These are phyloP conservation scores for Hyaloperonospora brassicae DNA, from an alignment of 352 stramenopile genomes.

Conservation along the genomic window DNA sequence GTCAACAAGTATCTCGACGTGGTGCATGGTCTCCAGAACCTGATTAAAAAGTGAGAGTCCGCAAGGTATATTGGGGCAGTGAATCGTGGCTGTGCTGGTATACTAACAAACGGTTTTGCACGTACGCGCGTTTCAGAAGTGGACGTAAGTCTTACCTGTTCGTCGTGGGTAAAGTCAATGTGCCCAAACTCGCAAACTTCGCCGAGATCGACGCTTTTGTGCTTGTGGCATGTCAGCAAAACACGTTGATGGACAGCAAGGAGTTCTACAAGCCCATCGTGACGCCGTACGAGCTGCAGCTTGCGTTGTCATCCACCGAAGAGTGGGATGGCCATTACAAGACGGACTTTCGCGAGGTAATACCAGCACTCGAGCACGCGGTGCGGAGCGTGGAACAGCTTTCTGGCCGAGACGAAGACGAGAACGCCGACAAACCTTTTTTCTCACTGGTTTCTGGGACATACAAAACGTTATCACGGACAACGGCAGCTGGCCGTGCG, in stretches of 20 bases:
- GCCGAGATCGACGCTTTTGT: constrained; percentile 96
- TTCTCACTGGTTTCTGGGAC: constrained; percentile 78
- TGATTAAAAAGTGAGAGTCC: too few species aligned
- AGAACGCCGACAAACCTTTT: constrained; percentile 58
- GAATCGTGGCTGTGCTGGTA: too few species aligned
- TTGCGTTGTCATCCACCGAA: constrained; percentile 82
- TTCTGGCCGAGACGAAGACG: constrained; percentile 17
- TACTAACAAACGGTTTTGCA: too few species aligned
- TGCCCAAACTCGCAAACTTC: constrained; percentile 96
- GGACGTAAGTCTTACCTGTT: constrained; percentile 94
- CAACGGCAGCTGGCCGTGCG: constrained; percentile 7
- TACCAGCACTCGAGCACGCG: constrained; percentile 45
- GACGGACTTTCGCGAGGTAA: constrained; percentile 76
- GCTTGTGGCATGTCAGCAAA: constrained; percentile 93
- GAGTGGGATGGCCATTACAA: constrained; percentile 87
- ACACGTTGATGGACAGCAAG: constrained; percentile 89
- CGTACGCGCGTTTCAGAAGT: constrained; percentile 36
- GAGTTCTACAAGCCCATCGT: constrained; percentile 90
- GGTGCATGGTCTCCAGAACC: too few species aligned
- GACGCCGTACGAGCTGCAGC: constrained; percentile 91
- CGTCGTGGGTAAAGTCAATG: constrained; percentile 95
- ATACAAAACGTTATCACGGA: constrained; percentile 42
- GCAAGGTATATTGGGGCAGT: too few species aligned
- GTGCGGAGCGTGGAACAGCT: constrained; percentile 26
- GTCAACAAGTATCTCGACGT: too few species aligned